Conservation (phyloP, 352 stramenopile genomes). For the Blastocystis sp. region DNA sequence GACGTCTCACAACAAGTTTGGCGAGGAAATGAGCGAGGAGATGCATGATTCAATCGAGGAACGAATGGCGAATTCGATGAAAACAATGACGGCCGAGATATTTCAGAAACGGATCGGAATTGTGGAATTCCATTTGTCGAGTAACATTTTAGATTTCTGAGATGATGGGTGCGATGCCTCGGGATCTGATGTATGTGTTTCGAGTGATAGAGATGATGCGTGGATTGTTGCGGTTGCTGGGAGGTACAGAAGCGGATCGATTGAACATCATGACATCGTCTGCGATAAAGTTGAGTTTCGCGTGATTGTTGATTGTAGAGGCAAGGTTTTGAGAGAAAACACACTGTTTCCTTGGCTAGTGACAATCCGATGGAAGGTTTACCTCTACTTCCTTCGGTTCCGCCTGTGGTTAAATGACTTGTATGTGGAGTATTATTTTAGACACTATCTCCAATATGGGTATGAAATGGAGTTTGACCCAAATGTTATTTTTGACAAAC, state of each 20-base stretch:
- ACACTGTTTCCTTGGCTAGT: not conserved
- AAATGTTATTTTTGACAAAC: conserved; percentile 26
- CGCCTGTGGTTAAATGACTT: conserved; percentile 39
- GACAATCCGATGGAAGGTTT: not conserved
- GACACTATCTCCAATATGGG: not conserved
- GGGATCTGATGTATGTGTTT: conserved; percentile 48
- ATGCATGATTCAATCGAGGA: not conserved
- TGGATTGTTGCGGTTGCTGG: not conserved
- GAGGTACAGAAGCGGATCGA: conserved; percentile 11
- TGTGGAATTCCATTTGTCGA: not conserved
- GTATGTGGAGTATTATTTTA: conserved; percentile 42
- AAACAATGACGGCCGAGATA: conserved; percentile 1
- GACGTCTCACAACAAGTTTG: conserved; percentile 27
- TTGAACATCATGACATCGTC: conserved; percentile 16
- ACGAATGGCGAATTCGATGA: not conserved
- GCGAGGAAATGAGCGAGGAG: conserved; percentile 38
- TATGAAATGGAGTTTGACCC: conserved; percentile 59
- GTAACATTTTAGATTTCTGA: not conserved
- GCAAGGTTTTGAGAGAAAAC: not conserved
- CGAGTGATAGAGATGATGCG: conserved; percentile 34
- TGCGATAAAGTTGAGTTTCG: not conserved
- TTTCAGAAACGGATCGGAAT: conserved; percentile 38
- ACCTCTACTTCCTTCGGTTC: not conserved
- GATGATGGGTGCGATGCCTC: conserved; percentile 45
- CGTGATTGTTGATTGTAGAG: not conserved